These are phyloP conservation scores for Coccomyxa sp. DNA, from an alignment of 139 green algal genomes.

Conservation along the genomic window DNA sequence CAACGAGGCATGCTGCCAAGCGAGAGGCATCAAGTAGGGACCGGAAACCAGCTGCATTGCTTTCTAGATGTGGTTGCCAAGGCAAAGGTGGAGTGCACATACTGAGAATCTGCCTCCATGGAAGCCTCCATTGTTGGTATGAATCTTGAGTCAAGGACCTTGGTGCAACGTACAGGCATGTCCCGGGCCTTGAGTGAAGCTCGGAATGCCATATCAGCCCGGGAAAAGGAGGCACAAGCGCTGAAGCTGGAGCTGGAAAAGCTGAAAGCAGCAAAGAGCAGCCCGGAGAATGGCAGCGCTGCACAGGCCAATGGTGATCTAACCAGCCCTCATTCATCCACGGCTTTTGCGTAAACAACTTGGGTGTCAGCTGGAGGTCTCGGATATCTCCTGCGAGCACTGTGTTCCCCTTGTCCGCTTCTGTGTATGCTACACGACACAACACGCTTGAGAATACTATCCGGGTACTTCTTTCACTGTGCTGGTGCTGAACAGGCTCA, in stretches of 20 bases:
- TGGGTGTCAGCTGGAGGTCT: background rate
- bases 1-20: slow-evolving; percentile 25
- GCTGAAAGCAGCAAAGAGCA: background rate
- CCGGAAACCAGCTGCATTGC: background rate
- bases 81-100: background rate
- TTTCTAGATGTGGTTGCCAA: background rate
- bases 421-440: background rate
- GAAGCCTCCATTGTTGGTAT: background rate
- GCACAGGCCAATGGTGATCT: background rate
- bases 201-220: background rate
- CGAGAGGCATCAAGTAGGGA: slow-evolving; percentile 22
- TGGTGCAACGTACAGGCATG: background rate
- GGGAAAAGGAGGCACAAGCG: background rate
- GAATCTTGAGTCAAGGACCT: too few relatives aligned
- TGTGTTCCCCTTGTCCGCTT: background rate
- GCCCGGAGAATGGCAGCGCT: background rate
- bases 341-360: background rate
- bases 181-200: background rate
- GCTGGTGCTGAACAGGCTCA: background rate
- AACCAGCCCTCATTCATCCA: background rate
- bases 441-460: background rate
- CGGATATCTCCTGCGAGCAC: background rate
- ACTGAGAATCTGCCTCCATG: background rate
- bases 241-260: background rate
- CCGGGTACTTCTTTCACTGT: too few relatives aligned